Evolutionary conservation across 192 early-diverging fungal species (phyloP).

Genomic region (Coemansia sp.): DNA sequence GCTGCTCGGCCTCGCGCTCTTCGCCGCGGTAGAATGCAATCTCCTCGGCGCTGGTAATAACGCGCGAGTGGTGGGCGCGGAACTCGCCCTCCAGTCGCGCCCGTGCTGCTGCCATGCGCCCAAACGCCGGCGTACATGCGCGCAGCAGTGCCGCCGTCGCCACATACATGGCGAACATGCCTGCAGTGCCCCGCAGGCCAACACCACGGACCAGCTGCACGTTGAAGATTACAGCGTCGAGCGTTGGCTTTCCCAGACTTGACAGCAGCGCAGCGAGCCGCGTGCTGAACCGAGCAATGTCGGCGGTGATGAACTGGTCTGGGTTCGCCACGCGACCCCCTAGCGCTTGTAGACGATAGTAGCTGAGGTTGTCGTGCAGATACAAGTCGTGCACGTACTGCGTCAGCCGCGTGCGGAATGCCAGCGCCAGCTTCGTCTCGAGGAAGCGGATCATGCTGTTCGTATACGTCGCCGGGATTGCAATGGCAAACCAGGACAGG

Average conservation of each 20-base stretch:
- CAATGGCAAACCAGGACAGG: conserved; percentile 89
- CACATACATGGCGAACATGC: conserved; percentile 77
- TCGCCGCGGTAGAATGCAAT: conserved; percentile 90
- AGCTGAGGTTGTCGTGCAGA: conserved; percentile 83
- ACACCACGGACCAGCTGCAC: conserved; percentile 82
- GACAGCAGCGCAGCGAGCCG: conserved; percentile 85
- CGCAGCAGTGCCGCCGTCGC: conserved; percentile 76
- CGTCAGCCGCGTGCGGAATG: conserved; percentile 85
- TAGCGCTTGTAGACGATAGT: conserved; percentile 88
- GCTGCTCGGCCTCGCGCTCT: conserved; percentile 73
- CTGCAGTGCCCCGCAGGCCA: conserved; percentile 79
- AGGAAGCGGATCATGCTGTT: conserved; percentile 85
- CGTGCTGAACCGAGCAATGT: conserved; percentile 88
- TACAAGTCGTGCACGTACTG: conserved; percentile 88
- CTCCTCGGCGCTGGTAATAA: conserved; percentile 96
- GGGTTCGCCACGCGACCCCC: conserved; percentile 87
- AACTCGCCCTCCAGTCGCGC: conserved; percentile 92
- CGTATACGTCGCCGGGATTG: conserved; percentile 94
- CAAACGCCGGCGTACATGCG: conserved; percentile 89
- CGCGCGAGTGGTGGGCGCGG: conserved; percentile 88
- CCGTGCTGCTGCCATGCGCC: conserved; percentile 89
- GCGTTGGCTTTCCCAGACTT: conserved; percentile 91
- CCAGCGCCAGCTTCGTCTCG: conserved; percentile 63
- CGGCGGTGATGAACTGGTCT: conserved; percentile 87
- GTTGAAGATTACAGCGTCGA: conserved; percentile 94